Evolutionary conservation across 2,329 filamentous ascomycete genomes (phyloP), one percentile per base, ranked within the genome.

Genomic region (Aspergillus glaucus): DNA sequence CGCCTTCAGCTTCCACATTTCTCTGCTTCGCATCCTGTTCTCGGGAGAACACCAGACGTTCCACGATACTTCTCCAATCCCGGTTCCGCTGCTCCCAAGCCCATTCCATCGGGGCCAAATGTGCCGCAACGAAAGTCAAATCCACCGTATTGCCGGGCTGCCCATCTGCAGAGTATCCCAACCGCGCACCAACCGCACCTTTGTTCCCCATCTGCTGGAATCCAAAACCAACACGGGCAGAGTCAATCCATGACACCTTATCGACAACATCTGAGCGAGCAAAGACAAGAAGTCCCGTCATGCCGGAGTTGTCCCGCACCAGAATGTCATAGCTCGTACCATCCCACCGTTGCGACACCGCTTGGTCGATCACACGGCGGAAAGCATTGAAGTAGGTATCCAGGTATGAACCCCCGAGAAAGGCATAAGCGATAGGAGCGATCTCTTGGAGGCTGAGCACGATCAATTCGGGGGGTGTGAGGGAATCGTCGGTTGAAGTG

Each of bases 121-220:
- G 93, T 10, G 90, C 88, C 36, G 88, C 84, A 37, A 95, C 84
- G 65, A 97, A 93, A 0, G 89, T 95, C 48, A 96, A 67, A 59
- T 87, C 81, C 22, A 85, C 79, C 4, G 73, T 73, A 44, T 72
- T 66, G 37, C 73, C 71, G 4, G 58, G 58, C 12, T 67, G 62
- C 5, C 55, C 62, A 30, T 63, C 63, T 6, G 60, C 60, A 15
- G 68, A 62, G 59, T 88, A 85, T 12, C 81, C 77, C 40, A 93
- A 69, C 30, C 90, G 79, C 52, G 92, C 76, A 0, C 86, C 93
- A 0, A 95, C 86, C 3, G 90, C 92, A 26, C 92, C 93, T 70
- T 98, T 98, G 69, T 96, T 96, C 14, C 90, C 93, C 86, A 95
- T 93, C 44, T 92, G 86, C 50, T 84, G 85, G 1, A 90, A 68